Conservation (phyloP, 2,329 filamentous ascomycete species). For the Pseudogymnoascus sp. region DNA sequence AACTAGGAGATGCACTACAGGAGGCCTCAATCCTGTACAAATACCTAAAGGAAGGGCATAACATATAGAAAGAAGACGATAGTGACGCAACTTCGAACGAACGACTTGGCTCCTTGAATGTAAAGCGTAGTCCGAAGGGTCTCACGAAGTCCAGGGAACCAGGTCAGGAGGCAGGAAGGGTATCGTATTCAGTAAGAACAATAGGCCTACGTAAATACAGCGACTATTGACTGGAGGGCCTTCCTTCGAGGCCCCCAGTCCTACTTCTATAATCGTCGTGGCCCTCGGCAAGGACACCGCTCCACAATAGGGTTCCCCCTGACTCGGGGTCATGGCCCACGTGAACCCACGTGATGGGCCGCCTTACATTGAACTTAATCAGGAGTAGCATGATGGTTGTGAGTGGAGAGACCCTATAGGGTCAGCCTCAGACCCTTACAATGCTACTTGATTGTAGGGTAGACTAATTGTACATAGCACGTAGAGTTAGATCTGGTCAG, state of each 20-base stretch:
- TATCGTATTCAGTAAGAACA: too few species aligned
- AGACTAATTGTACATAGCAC: neutral
- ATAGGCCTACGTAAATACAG: too few species aligned
- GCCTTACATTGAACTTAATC: neutral
- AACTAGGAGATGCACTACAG: neutral
- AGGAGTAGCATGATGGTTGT: neutral
- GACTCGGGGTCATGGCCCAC: too few species aligned
- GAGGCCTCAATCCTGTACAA: neutral
- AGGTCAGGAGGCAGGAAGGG: too few species aligned
- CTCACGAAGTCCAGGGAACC: too few species aligned
- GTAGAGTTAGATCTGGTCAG: neutral
- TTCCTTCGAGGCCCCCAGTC: too few species aligned
- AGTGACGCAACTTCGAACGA: neutral
- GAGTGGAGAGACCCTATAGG: neutral
- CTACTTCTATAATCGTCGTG: too few species aligned
- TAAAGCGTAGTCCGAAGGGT: too few species aligned
- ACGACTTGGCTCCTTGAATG: neutral
- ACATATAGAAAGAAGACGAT: neutral
- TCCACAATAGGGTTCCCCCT: too few species aligned
- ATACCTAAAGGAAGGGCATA: neutral
- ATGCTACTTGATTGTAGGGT: neutral
- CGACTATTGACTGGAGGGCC: too few species aligned
- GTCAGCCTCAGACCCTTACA: neutral
- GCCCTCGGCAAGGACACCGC: too few species aligned
- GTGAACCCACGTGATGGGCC: too few species aligned